Evolutionary conservation across 2,329 filamentous ascomycete species (phyloP), one percentile per base, ranked within the genome.

Genomic region (Aspergillus luchuensis): DNA sequence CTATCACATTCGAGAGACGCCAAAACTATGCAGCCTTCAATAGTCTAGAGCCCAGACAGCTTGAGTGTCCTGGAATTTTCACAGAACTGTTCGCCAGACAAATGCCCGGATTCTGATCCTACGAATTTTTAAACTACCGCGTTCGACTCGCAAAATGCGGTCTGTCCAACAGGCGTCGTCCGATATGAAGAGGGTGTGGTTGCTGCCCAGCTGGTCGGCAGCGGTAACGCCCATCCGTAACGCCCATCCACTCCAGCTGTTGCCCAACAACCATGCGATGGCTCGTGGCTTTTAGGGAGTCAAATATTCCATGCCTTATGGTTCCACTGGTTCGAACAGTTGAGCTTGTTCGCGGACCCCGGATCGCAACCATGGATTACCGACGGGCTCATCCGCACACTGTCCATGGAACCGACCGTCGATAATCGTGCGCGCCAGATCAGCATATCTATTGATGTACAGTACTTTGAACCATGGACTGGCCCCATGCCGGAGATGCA

Each of bases 201-300:
- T 72, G 72, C 67, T 74, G 72, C 72, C 72, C 72, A 74, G 72
- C 67, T 69, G 65, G 62, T 59, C 54, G 21, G 54, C 68, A 56
- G 71, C 71, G 70, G 71, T 72, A 73, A 73, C 71, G 71, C 68
- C 69, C 59, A 71, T 69, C 63, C 65, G 63, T 72, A 73, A 73
- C 71, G 71, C 68, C 69, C 59, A 71, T 69, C 63, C 65, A 63
- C 33, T 36, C 70, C 66, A 70, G 69, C 71, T 43, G 51, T 55
- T 55, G 57, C 57, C 57, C 50, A 59, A 59, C 52, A 28, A 33
- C 15, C 23, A n/a, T 39, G 36, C 15, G 25, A n/a, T 33, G 52
- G 39, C 43, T 56, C n/a, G 60, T 55, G 45, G 52, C 19, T 36
- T 33, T 36, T 4, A 5, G 28, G 36, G 13, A n/a, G 43, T 49